Evolutionary conservation across 1,284 basidiomycete genomes (phyloP).

Genomic region (Ganoderma resinaceum): DNA sequence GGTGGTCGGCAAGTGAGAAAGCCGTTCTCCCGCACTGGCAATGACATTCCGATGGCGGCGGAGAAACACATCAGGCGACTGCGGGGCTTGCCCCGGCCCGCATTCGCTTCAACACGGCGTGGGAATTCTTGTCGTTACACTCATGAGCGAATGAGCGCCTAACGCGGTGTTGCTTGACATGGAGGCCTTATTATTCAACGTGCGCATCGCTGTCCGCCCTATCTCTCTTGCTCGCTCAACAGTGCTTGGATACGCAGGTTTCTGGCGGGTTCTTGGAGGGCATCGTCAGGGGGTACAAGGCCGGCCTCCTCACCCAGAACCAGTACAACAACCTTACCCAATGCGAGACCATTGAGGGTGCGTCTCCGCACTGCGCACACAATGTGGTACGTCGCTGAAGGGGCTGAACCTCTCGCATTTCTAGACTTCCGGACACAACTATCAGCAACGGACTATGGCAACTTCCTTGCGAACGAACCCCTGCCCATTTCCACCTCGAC

Average conservation of each 20-base stretch:
- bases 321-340: slow-evolving; percentile 96
- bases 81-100: slow-evolving; percentile 13
- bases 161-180: slow-evolving; percentile 47
- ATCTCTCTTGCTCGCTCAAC: slow-evolving; percentile 6
- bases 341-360: slow-evolving; percentile 97
- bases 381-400: background rate
- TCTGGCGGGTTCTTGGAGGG: slow-evolving; percentile 90
- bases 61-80: background rate
- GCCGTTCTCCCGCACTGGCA: slow-evolving; percentile 1
- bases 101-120: slow-evolving; percentile 11
- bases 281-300: slow-evolving; percentile 94
- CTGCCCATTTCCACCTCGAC: slow-evolving; percentile 95
- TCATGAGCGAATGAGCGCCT: slow-evolving; percentile 17
- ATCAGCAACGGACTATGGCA: slow-evolving; percentile 97
- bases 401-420: slow-evolving; percentile 8
- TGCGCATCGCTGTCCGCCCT: slow-evolving; percentile 45
- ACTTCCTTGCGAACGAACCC: slow-evolving; percentile 97
- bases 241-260: slow-evolving; percentile 54
- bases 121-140: slow-evolving; percentile 24
- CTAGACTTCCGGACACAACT: slow-evolving; percentile 93
- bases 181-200: slow-evolving; percentile 91
- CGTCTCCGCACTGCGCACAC: background rate
- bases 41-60: background rate
- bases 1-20: slow-evolving; percentile 10
- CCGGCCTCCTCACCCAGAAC: slow-evolving; percentile 86